Conservation (phyloP, 805 yeast genomes). For the Yamadazyma philogaea region DNA sequence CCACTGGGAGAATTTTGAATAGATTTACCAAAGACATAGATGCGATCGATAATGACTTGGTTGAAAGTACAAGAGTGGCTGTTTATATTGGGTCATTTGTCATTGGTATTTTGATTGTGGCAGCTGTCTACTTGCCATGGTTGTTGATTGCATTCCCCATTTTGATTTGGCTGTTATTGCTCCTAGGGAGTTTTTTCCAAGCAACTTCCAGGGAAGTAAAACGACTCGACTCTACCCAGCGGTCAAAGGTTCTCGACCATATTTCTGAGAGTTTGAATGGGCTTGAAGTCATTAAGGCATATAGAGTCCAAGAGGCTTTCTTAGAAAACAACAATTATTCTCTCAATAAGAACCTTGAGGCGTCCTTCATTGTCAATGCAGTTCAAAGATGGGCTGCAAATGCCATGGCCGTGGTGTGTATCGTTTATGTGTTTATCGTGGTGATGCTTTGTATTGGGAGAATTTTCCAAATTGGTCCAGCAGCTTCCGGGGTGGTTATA, state of each 20-base stretch:
- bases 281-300: constrained; percentile 34
- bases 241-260: constrained; percentile 36
- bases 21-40: constrained; percentile 88
- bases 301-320: constrained; percentile 23
- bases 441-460: constrained; percentile 30
- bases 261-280: constrained; percentile 36
- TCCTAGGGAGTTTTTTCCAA: constrained; percentile 30
- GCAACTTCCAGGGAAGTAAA: constrained; percentile 38
- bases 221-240: constrained; percentile 36
- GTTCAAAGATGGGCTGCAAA: constrained; percentile 37
- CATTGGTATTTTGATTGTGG: constrained; percentile 48
- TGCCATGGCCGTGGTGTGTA: constrained; percentile 18
- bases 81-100: constrained; percentile 52
- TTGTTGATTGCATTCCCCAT: constrained; percentile 37
- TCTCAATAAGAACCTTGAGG: constrained; percentile 33
- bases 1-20: constrained; percentile 81
- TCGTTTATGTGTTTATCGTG: constrained; percentile 22
- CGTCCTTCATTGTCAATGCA: constrained; percentile 31
- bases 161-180: constrained; percentile 20
- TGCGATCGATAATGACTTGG: constrained; percentile 72
- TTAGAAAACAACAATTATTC: constrained; percentile 21
- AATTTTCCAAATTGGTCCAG: constrained; percentile 30
- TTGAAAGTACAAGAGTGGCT: constrained; percentile 62
- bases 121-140: constrained; percentile 37
- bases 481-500: constrained; percentile 36